A percentile compares a stretch with the other conserved stretches of the same genome.
Evolutionary conservation across 306 rosid species (phyloP).

Genomic region (Gastrolobium bilobum): DNA sequence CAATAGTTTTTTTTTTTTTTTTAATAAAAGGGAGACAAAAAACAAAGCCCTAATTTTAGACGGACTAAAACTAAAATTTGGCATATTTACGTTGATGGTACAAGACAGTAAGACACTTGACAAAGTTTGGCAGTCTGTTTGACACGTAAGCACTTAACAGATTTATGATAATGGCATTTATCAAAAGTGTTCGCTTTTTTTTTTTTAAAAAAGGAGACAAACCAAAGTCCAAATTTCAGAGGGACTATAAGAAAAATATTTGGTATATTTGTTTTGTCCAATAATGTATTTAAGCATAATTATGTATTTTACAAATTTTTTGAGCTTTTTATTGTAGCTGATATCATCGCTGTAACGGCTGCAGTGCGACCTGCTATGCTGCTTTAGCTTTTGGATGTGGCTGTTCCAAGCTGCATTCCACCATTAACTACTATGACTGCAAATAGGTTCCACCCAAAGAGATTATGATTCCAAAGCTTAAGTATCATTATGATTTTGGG

Average conservation of each 20-base stretch:
- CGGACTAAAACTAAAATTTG: background rate
- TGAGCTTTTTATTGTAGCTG: background rate
- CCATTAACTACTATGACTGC: background rate
- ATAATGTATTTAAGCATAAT: background rate
- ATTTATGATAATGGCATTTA: background rate
- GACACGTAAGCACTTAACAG: background rate
- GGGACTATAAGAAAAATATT: background rate
- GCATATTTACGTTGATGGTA: background rate
- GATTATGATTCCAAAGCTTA: slow-evolving; percentile 20
- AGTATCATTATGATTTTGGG: background rate
- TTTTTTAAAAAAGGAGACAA: background rate
- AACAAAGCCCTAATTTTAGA: background rate
- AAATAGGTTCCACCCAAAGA: slow-evolving; percentile 18
- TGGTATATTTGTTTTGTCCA: background rate
- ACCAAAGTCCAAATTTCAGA: background rate
- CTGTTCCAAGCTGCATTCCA: background rate
- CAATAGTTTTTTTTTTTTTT: too few species aligned
- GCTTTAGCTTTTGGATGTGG: slow-evolving; percentile 8
- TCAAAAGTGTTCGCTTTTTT: background rate
- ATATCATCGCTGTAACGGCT: background rate
- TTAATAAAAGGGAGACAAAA: background rate
- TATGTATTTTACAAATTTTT: background rate
- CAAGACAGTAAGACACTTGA: background rate
- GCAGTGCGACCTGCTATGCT: background rate
- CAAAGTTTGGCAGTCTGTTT: background rate